Percentiles rank a stretch among this genome's conserved stretches.
Conservation (phyloP, 2,329 filamentous ascomycete genomes). For the Aspergillus japonicus region DNA sequence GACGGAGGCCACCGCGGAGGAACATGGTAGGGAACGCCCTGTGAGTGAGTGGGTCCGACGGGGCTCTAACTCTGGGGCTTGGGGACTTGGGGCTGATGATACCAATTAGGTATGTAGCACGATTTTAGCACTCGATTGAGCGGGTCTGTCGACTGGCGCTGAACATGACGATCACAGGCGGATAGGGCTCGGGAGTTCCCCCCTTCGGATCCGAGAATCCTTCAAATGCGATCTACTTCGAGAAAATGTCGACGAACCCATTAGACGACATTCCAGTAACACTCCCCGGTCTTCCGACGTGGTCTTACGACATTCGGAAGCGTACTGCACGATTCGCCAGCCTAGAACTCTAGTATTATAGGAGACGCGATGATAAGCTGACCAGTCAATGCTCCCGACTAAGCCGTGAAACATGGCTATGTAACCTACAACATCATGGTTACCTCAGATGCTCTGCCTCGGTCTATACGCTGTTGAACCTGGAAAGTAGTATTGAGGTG, state of each 20-base stretch:
- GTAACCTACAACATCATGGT: background rate
- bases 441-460: background rate
- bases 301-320: background rate
- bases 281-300: background rate
- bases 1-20: background rate
- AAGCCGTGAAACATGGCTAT: background rate
- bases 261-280: background rate
- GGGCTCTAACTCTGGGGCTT: background rate
- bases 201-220: background rate
- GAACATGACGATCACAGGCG: background rate
- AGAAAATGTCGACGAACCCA: background rate
- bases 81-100: background rate
- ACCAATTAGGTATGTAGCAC: background rate
- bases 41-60: background rate
- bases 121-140: background rate
- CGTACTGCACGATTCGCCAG: background rate
- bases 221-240: background rate
- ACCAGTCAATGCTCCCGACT: background rate
- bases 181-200: background rate
- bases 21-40: background rate
- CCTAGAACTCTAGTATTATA: background rate
- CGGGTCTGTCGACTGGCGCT: background rate
- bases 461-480: background rate
- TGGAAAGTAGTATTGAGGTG: background rate
- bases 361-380: background rate